Evolutionary conservation across 2,329 filamentous ascomycete species (phyloP).

Genomic region (Uncinocarpus reesii): DNA sequence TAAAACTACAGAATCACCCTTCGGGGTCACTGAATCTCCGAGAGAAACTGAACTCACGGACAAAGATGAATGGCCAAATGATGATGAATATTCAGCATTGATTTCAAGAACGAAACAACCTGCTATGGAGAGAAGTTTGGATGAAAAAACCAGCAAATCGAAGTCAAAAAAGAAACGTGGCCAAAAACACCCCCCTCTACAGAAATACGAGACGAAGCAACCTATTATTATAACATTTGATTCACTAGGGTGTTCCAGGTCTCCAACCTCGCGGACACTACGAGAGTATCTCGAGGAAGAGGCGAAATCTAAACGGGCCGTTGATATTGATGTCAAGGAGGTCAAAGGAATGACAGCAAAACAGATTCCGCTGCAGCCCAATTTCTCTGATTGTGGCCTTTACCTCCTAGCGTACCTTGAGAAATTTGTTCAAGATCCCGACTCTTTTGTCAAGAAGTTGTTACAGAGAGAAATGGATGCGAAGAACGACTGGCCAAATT

Average conservation of each 20-base stretch:
- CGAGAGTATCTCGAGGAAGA: slow-evolving; percentile 70
- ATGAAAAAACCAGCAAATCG: slow-evolving; percentile 12
- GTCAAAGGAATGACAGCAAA: slow-evolving; percentile 59
- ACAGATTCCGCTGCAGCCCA: slow-evolving; percentile 66
- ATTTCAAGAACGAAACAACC: slow-evolving; percentile 6
- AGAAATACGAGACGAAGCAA: slow-evolving; percentile 42
- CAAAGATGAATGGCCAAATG: slow-evolving; percentile 25
- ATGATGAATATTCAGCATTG: slow-evolving; percentile 21
- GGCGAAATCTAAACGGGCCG: slow-evolving; percentile 51
- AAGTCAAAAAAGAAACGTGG: slow-evolving; percentile 13
- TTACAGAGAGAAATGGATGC: slow-evolving; percentile 54
- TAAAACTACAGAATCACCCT: slow-evolving; percentile 9
- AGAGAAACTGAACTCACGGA: slow-evolving; percentile 11
- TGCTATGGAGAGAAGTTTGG: slow-evolving; percentile 4
- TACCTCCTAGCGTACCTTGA: slow-evolving; percentile 77
- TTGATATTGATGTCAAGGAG: slow-evolving; percentile 37
- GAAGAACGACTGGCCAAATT: slow-evolving; percentile 44
- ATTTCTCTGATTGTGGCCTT: slow-evolving; percentile 81
- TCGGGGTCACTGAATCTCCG: neutral
- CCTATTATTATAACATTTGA: slow-evolving; percentile 78
- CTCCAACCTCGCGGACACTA: slow-evolving; percentile 54
- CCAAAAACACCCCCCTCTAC: slow-evolving; percentile 23
- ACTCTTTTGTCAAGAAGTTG: slow-evolving; percentile 56
- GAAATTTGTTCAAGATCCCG: slow-evolving; percentile 66
- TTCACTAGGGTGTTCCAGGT: slow-evolving; percentile 60